A percentile compares a stretch with the other conserved stretches of the same genome.
Evolutionary conservation across 169 alveolate species (phyloP).

Genomic region (Plasmodium relictum): DNA sequence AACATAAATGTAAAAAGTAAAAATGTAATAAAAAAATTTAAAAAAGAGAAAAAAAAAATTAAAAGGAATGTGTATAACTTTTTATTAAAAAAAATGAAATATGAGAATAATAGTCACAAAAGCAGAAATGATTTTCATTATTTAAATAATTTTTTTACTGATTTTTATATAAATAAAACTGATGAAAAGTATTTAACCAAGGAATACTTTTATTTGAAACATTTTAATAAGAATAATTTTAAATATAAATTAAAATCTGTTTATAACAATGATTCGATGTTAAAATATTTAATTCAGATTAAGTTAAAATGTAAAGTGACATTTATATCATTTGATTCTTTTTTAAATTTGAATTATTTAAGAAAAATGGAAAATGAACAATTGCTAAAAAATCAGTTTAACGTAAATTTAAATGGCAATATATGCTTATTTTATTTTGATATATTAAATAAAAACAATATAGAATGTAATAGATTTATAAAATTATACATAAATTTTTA

Average conservation of each 20-base stretch:
- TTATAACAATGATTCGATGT: background rate
- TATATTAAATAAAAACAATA: slow-evolving; percentile 22
- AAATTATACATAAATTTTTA: slow-evolving; percentile 25
- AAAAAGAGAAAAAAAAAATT: slow-evolving; percentile 7
- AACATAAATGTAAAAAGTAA: slow-evolving; percentile 2
- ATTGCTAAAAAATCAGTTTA: slow-evolving; percentile 21
- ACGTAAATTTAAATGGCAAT: background rate
- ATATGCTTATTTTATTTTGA: slow-evolving; percentile 49
- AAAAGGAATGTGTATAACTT: slow-evolving; percentile 1
- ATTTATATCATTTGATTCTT: slow-evolving; percentile 16
- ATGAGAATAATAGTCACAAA: too few species aligned
- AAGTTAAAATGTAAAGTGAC: slow-evolving; percentile 11
- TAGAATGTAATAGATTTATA: slow-evolving; percentile 14
- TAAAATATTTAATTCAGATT: slow-evolving; percentile 25
- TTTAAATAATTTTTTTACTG: background rate
- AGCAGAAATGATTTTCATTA: background rate
- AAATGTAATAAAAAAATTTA: slow-evolving; percentile 2
- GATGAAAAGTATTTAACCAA: background rate
- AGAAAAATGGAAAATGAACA: slow-evolving; percentile 8
- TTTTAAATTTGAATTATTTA: background rate
- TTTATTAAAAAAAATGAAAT: background rate
- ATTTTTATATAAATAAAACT: background rate
- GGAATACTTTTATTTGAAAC: background rate
- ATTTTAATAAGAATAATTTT: slow-evolving; percentile 5
- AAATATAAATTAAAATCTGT: background rate